These are phyloP conservation scores for Flammula alnicola DNA, from an alignment of 1,284 basidiomycete species.

Conservation along the genomic window DNA sequence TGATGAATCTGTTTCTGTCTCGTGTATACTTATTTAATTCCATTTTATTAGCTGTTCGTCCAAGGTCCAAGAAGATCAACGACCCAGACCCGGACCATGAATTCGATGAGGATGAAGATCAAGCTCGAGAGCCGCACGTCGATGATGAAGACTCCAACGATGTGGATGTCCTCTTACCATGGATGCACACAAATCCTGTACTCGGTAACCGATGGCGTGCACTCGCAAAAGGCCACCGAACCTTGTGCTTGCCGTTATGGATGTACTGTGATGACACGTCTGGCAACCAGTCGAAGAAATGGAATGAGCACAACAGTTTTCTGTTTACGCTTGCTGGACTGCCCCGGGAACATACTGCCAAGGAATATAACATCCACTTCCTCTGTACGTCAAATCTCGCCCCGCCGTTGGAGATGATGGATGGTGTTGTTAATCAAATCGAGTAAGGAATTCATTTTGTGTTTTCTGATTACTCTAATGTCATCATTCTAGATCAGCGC, in stretches of 20 bases:
- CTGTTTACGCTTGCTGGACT: conserved; percentile 39
- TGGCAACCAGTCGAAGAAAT: conserved; percentile 47
- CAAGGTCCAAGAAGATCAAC: no score
- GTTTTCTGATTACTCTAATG: background rate
- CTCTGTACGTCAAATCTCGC: conserved; percentile 45
- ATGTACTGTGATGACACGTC: conserved; percentile 50
- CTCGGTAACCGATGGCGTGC: conserved; percentile 32
- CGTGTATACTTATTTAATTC: no score
- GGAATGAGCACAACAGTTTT: conserved; percentile 49
- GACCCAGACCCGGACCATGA: no score
- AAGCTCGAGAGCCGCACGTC: background rate
- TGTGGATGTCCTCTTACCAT: background rate
- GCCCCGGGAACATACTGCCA: conserved; percentile 24
- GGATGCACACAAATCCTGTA: conserved; percentile 16
- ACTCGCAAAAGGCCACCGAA: conserved; percentile 27
- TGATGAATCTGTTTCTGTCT: no score
- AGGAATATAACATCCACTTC: conserved; percentile 44
- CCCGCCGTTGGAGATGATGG: conserved; percentile 47
- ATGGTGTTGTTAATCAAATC: conserved; percentile 36
- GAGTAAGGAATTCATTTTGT: conserved; percentile 21
- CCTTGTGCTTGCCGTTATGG: conserved; percentile 38
- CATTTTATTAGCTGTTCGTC: background rate
- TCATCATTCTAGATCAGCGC: conserved; percentile 23
- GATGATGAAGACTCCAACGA: background rate
- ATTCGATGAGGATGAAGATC: no score